These are phyloP conservation scores for Eutrema heterophyllum DNA, from an alignment of 345 rosid genomes.

Conservation along the genomic window DNA sequence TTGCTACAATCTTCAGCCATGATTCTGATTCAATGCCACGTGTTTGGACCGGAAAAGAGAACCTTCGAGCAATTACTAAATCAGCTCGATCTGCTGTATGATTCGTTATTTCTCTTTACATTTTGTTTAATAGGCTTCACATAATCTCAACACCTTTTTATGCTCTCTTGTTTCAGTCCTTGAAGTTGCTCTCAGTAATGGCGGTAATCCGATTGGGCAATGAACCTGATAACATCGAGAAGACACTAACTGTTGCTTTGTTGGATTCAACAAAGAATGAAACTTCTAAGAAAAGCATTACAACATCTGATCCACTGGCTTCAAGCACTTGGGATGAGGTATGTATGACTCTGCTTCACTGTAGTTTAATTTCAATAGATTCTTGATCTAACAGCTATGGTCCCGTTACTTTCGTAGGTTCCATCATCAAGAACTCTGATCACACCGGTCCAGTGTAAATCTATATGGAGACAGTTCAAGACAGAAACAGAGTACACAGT, in stretches of 20 bases:
- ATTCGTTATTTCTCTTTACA: neutral
- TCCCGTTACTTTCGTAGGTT: conserved; percentile 40
- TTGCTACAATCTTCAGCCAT: conserved; percentile 68
- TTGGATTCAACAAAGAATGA: conserved; percentile 43
- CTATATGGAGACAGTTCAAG: conserved; percentile 95
- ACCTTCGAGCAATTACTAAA: conserved; percentile 87
- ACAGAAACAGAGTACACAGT: conserved; percentile 88
- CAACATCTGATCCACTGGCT: conserved; percentile 65
- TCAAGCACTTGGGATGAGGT: conserved; percentile 92
- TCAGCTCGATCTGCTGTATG: conserved; percentile 78
- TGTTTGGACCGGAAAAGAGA: conserved; percentile 95
- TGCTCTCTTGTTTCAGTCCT: conserved; percentile 49
- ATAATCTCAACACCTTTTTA: neutral
- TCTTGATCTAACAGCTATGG: neutral
- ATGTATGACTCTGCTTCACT: neutral
- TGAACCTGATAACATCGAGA: conserved; percentile 58
- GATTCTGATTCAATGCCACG: conserved; percentile 98
- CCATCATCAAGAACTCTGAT: conserved; percentile 71
- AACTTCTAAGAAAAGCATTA: conserved; percentile 44
- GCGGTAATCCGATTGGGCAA: conserved; percentile 69
- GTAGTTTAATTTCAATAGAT: neutral
- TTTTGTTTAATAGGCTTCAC: neutral
- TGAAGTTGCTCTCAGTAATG: conserved; percentile 84
- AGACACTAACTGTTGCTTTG: conserved; percentile 46
- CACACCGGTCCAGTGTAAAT: conserved; percentile 90